Evolutionary conservation across 2,329 filamentous ascomycete species (phyloP).

Genomic region (Fusarium sororula): DNA sequence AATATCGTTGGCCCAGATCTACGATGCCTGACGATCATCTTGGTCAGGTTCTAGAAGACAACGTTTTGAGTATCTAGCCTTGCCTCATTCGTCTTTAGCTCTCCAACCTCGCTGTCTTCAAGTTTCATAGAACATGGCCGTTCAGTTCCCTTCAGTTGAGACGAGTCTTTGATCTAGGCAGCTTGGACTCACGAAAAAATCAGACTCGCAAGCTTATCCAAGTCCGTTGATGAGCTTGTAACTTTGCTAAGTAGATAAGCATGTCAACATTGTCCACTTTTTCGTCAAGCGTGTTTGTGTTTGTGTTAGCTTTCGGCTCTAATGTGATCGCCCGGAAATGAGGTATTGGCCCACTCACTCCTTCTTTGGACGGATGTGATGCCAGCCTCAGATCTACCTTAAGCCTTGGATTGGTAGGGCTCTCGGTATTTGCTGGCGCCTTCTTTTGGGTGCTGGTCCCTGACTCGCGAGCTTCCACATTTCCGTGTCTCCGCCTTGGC

Average conservation of each 20-base stretch:
- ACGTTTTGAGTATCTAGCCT: background rate
- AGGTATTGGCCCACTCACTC: slow-evolving; percentile 1
- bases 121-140: background rate
- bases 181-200: background rate
- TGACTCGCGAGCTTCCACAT: slow-evolving; percentile 15
- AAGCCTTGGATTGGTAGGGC: slow-evolving; percentile 1
- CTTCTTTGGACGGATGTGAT: background rate
- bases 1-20: slow-evolving; percentile 16
- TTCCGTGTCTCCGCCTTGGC: slow-evolving; percentile 7
- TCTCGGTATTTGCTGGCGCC: background rate
- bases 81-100: background rate
- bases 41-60: slow-evolving; percentile 11
- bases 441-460: background rate
- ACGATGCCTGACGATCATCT: slow-evolving; percentile 20
- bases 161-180: background rate
- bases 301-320: slow-evolving; percentile 1
- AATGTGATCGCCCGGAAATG: slow-evolving; percentile 3
- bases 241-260: background rate
- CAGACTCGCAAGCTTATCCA: slow-evolving; percentile 9
- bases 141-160: background rate
- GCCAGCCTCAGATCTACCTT: slow-evolving; percentile 10
- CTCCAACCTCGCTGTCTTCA: background rate
- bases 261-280: background rate
- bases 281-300: background rate
- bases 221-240: background rate